Conservation (phyloP, 2,329 filamentous ascomycete genomes). For the Botrytis cinerea region DNA sequence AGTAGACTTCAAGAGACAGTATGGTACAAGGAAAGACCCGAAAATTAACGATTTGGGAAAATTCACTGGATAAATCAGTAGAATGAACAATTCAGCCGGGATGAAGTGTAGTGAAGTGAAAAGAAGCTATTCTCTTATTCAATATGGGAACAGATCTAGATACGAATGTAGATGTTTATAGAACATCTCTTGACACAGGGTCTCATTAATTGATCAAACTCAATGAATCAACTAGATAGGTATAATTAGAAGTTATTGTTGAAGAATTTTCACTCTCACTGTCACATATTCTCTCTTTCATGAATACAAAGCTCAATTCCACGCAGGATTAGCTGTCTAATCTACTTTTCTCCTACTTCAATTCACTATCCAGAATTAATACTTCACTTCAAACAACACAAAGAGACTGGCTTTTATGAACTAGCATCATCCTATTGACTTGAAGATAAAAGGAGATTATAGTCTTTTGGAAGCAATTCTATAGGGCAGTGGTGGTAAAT, state of each 20-base stretch:
- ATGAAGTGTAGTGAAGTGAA: neutral
- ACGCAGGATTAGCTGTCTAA: neutral
- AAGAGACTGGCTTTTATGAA: no score
- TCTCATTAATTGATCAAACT: no score
- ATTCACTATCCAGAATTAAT: neutral
- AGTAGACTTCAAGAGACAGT: neutral
- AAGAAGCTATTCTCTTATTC: neutral
- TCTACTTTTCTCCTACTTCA: no score
- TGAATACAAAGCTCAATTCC: neutral
- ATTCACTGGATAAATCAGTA: neutral
- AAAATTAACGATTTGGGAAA: accelerated
- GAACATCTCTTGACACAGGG: no score
- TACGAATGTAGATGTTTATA: no score
- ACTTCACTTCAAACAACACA: no score
- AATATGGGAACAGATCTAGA: neutral
- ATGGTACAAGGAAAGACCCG: neutral
- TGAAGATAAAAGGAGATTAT: neutral
- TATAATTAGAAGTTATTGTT: no score
- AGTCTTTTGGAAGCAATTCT: neutral
- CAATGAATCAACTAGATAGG: no score
- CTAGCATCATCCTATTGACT: no score
- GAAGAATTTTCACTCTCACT: no score
- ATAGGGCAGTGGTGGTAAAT: neutral
- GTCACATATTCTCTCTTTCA: no score
- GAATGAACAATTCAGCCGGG: neutral